A percentile compares a stretch with the other conserved stretches of the same genome.
Evolutionary conservation across 106 monocot species (phyloP).

Genomic region (Iris macrosiphon): DNA sequence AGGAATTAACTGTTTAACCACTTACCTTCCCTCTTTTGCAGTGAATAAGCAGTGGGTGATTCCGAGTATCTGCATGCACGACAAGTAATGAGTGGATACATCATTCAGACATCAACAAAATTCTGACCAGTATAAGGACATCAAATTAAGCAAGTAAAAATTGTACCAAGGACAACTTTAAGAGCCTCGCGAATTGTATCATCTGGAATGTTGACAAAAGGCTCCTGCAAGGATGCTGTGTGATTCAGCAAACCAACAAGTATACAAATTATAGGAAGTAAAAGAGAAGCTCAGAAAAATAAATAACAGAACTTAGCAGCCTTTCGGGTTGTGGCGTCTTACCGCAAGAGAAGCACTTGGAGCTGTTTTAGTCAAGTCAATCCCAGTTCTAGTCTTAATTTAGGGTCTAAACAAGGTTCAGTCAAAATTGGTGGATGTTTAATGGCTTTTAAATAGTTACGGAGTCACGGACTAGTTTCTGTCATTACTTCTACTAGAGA

Average conservation of each 20-base stretch:
- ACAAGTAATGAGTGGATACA: background rate
- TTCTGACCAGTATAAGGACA: background rate
- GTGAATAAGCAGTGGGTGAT: slow-evolving; percentile 60
- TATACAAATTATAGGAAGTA: background rate
- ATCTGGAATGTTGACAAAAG: slow-evolving; percentile 44
- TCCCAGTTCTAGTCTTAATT: no score
- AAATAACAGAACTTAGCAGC: no score
- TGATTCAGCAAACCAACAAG: background rate
- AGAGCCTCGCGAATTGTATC: slow-evolving; percentile 49
- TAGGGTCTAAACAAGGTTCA: no score
- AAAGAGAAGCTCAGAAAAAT: no score
- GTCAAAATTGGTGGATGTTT: no score
- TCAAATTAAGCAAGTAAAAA: background rate
- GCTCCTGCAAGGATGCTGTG: slow-evolving; percentile 23
- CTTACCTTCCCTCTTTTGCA: slow-evolving; percentile 75
- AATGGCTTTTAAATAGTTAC: no score
- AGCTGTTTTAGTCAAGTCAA: no score
- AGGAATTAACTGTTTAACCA: background rate
- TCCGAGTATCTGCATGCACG: slow-evolving; percentile 29
- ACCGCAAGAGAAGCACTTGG: no score
- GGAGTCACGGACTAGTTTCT: no score
- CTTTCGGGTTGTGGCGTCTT: no score
- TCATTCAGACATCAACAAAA: background rate
- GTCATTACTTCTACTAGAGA: no score
- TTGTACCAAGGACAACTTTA: slow-evolving; percentile 37